Evolutionary conservation across 345 rosid species (phyloP).

Genomic region (Salix suchowensis): DNA sequence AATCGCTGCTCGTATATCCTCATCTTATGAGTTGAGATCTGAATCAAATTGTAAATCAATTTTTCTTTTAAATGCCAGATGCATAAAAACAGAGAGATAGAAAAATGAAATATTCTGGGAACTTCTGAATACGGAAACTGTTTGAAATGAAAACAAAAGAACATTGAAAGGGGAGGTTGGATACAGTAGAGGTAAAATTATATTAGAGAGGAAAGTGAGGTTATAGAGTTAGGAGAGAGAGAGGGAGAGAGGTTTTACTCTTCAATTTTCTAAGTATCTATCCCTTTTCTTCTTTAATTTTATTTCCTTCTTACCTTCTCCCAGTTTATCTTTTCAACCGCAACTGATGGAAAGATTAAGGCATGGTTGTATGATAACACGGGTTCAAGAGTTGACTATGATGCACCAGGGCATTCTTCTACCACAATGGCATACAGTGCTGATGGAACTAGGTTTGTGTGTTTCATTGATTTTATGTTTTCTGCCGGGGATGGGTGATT

Average conservation of each 20-base stretch:
- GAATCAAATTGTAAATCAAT: not conserved
- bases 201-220: not conserved
- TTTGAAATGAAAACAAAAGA: not conserved
- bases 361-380: slow-evolving; percentile 73
- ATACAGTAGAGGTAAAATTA: not conserved
- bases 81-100: not conserved
- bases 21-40: not conserved
- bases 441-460: slow-evolving; percentile 70
- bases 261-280: not conserved
- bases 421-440: slow-evolving; percentile 77
- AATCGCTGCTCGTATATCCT: not conserved
- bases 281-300: not conserved
- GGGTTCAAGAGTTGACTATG: slow-evolving; percentile 80
- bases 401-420: slow-evolving; percentile 72
- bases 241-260: not conserved
- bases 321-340: slow-evolving; percentile 75
- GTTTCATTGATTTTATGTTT: slow-evolving; percentile 3
- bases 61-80: not conserved
- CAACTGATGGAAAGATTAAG: slow-evolving; percentile 77
- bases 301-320: slow-evolving; percentile 6
- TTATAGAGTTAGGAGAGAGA: not conserved
- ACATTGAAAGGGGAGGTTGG: not conserved
- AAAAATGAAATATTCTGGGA: not conserved
- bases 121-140: not conserved
- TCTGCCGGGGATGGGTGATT: slow-evolving; percentile 3